Evolutionary conservation across 768 basidiomycete genomes (phyloP), one percentile per base, ranked within the genome.

Genomic region (Boletus vinaceobasis): DNA sequence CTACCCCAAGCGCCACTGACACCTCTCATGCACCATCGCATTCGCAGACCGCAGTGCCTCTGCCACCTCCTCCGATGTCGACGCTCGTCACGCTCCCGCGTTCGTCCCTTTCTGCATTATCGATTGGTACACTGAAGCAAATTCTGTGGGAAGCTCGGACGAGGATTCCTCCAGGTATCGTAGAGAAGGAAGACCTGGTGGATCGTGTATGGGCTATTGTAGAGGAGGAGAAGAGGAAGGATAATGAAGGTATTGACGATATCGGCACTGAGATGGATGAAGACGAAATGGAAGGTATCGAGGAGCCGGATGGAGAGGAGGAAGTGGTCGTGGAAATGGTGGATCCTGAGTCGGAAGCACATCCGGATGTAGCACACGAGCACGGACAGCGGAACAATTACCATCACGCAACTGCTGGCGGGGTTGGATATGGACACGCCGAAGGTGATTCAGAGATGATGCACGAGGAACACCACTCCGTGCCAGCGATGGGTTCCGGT

Each of bases 181-280:
- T 96, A n/a, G 94, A 97, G 75, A 97, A 97, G 75, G 74, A 77
- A 23, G 91, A 93, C 47, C 70, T 93, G n/a, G 89, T 93, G 14
- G 76, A 70, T 40, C 88, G 87, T 64, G 90, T 91, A 26, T 60
- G 73, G 52, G 73, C 43, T 23, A 15, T 93, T 13, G 71, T 92
- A 17, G 85, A 85, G 48, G 84, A 84, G 56, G 88, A 90, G 66
- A 57, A 81, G 79, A 59, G 65, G 79, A 54, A 74, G 39, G 74
- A 73, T n/a, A 76, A 79, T 39, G 78, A 81, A 56, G 59, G 79
- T 75, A 49, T 56, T 14, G 56, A 60, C 23, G 52, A 56, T 31
- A 5, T 23, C 10, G 51, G 14, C 10, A 33, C 45, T 27, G 52
- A 63, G 50, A 50, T 60, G 26, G 60, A 65, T 31, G 69, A 67